These are phyloP conservation scores for Alternaria sp. DNA, from an alignment of 2,329 filamentous ascomycete genomes.

Conservation along the genomic window DNA sequence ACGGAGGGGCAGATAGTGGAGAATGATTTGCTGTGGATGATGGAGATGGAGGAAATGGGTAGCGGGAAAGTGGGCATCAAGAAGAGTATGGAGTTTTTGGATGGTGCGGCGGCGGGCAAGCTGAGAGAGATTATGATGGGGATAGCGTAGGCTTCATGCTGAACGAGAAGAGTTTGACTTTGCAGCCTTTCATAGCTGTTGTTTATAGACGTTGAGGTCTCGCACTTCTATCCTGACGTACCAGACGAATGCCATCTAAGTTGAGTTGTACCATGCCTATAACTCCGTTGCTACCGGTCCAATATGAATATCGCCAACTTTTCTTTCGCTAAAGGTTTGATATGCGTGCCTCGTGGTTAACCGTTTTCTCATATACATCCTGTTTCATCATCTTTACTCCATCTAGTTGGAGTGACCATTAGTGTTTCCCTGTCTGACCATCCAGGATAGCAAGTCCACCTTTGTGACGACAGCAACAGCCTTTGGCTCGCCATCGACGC, in stretches of 20 bases:
- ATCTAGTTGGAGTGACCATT: slow-evolving; percentile 7
- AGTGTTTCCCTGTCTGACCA: slow-evolving; percentile 63
- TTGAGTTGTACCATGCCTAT: not conserved
- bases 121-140: slow-evolving; percentile 24
- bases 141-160: not conserved
- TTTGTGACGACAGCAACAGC: slow-evolving; percentile 93
- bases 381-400: too few species aligned
- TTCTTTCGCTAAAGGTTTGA: not conserved
- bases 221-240: not conserved
- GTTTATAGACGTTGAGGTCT: slow-evolving; percentile 13
- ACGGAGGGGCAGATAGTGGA: slow-evolving; percentile 19
- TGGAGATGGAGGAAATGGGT: slow-evolving; percentile 30
- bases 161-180: not conserved
- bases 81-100: slow-evolving; percentile 41
- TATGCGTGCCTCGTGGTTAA: not conserved
- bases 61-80: slow-evolving; percentile 21
- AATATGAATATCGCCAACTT: not conserved
- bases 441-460: slow-evolving; percentile 91
- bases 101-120: slow-evolving; percentile 29
- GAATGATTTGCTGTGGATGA: slow-evolving; percentile 44
- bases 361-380: not conserved
- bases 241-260: not conserved
- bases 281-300: slow-evolving; percentile 1
- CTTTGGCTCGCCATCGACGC: slow-evolving; percentile 66
- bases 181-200: not conserved